Percentiles rank a stretch among this genome's conserved stretches.
Evolutionary conservation across 2,329 filamentous ascomycete species (phyloP).

Genomic region (Parafenestella ontariensis): DNA sequence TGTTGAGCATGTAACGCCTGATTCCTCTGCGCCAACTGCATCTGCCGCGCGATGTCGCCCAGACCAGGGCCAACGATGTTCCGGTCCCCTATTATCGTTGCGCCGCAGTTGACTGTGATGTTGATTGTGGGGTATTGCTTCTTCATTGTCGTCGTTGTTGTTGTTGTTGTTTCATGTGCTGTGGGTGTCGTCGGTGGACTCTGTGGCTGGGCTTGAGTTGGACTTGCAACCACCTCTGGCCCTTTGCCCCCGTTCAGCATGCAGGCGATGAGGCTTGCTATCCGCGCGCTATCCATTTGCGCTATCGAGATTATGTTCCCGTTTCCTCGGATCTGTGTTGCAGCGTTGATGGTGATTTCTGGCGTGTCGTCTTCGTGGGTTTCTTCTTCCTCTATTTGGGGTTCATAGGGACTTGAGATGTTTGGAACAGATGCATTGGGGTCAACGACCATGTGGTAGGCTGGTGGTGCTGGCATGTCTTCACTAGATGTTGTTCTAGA

Average conservation of each 20-base stretch:
- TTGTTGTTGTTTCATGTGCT: constrained; percentile 8
- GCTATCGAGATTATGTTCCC: constrained; percentile 45
- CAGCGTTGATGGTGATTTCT: constrained; percentile 46
- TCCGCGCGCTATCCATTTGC: constrained; percentile 38
- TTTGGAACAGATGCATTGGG: constrained; percentile 26
- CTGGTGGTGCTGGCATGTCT: constrained; percentile 37
- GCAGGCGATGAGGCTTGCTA: constrained; percentile 34
- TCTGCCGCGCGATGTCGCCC: constrained; percentile 43
- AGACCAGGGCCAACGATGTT: constrained; percentile 46
- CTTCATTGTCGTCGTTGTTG: no score
- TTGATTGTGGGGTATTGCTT: constrained; percentile 29
- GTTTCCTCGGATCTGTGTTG: constrained; percentile 42
- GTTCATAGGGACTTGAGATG: constrained; percentile 26
- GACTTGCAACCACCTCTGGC: constrained; percentile 6
- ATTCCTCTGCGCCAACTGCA: constrained; percentile 40
- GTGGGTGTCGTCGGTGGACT: constrained; percentile 6
- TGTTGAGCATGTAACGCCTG: constrained; percentile 24
- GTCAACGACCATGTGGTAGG: constrained; percentile 40
- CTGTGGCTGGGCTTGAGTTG: constrained; percentile 1
- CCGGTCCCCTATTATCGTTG: constrained; percentile 43
- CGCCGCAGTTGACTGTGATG: constrained; percentile 45
- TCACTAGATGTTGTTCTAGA: constrained; percentile 6
- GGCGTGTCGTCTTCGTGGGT: constrained; percentile 29
- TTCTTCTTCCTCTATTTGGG: constrained; percentile 25
- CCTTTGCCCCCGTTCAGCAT: constrained; percentile 25